A percentile compares a stretch with the other conserved stretches of the same genome.
Conservation (phyloP, 805 yeast genomes). For the Schwanniomyces occidentalis region DNA sequence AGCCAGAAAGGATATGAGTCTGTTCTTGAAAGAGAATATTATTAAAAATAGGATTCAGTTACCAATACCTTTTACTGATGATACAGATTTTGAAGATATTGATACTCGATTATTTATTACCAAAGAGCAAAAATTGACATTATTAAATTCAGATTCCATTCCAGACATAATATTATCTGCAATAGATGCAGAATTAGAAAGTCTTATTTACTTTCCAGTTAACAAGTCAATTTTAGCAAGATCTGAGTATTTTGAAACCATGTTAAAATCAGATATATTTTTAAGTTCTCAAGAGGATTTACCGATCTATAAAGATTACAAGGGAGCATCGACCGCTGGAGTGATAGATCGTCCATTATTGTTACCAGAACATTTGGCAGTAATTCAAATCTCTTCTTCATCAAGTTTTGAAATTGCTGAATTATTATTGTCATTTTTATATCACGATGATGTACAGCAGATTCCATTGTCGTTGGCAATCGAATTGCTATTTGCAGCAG, state of each 20-base stretch:
- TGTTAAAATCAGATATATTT: constrained; percentile 53
- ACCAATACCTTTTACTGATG: constrained; percentile 18
- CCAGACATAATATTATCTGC: constrained; percentile 53
- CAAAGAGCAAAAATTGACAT: constrained; percentile 16
- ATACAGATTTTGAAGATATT: constrained; percentile 33
- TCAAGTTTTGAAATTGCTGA: constrained; percentile 40
- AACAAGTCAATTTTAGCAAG: constrained; percentile 62
- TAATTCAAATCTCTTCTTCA: constrained; percentile 12
- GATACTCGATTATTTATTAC: constrained; percentile 17
- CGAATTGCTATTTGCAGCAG: constrained; percentile 60
- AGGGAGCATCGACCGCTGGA: constrained; percentile 3
- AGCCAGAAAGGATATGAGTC: constrained; percentile 34
- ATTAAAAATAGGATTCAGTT: constrained; percentile 15
- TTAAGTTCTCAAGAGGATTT: constrained; percentile 11
- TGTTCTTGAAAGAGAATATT: constrained; percentile 25
- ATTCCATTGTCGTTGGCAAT: constrained; percentile 52
- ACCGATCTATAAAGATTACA: constrained; percentile 13
- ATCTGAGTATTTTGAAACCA: constrained; percentile 62
- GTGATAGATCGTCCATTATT: constrained; percentile 15
- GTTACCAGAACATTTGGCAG: constrained; percentile 10
- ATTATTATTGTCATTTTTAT: constrained; percentile 53
- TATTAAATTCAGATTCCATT: constrained; percentile 21
- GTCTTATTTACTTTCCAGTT: constrained; percentile 52
- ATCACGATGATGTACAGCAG: constrained; percentile 53
- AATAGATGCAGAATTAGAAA: constrained; percentile 24